Conservation (phyloP, 2,329 filamentous ascomycete genomes). For the Diaporthe velutina region DNA sequence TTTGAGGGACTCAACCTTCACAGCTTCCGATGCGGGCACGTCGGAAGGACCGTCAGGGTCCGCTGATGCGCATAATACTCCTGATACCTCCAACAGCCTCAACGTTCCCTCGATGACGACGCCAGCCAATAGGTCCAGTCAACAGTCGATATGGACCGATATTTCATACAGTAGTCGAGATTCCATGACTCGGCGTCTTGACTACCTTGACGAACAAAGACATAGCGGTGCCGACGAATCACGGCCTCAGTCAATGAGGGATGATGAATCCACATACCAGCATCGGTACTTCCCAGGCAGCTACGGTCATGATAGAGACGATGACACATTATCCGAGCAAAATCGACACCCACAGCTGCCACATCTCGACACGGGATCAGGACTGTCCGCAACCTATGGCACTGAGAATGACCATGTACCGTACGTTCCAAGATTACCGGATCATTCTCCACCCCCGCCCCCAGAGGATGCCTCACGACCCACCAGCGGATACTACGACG, state of each 20-base stretch:
- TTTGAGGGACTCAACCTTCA: conserved; percentile 50
- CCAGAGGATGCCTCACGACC: conserved; percentile 52
- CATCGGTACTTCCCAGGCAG: conserved; percentile 33
- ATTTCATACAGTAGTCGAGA: conserved; percentile 54
- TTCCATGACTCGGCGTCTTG: conserved; percentile 36
- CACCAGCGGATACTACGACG: conserved; percentile 57
- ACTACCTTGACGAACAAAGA: conserved; percentile 35
- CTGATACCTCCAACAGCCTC: conserved; percentile 59
- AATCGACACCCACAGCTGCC: conserved; percentile 56
- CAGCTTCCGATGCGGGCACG: conserved; percentile 47
- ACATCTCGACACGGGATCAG: conserved; percentile 64
- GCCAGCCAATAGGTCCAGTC: conserved; percentile 62
- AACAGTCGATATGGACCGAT: conserved; percentile 72
- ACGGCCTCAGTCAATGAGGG: conserved; percentile 38
- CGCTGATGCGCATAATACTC: conserved; percentile 47
- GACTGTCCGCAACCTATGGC: conserved; percentile 61
- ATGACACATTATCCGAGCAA: conserved; percentile 33
- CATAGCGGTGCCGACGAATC: conserved; percentile 59
- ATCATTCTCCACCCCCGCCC: conserved; percentile 65
- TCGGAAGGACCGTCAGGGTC: conserved; percentile 47
- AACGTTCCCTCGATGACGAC: conserved; percentile 60
- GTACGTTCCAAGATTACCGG: conserved; percentile 53
- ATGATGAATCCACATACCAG: conserved; percentile 35
- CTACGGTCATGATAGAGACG: conserved; percentile 10
- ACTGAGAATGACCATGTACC: conserved; percentile 26